A percentile compares a stretch with the other conserved stretches of the same genome.
phyloP scores from a whole-genome alignment of 352 stramenopile species.

The Peronospora destructor region DNA sequence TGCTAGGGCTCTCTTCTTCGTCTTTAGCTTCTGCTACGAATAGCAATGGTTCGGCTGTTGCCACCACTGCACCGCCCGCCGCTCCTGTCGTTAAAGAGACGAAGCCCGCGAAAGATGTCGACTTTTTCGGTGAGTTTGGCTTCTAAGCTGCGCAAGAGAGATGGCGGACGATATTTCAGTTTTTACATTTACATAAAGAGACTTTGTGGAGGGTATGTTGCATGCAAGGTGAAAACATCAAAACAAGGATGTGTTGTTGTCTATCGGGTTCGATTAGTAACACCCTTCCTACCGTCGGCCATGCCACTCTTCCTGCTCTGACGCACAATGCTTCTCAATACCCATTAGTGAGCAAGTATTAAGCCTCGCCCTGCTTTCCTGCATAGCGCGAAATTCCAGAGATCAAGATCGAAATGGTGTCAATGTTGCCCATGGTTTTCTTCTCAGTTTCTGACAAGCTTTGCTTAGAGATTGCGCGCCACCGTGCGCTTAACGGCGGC shows the following conservation, averaged over 20 bases:
- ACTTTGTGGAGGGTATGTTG: constrained; percentile 9
- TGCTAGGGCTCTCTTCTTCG: constrained; percentile 22
- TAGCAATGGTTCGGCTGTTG: constrained; percentile 21
- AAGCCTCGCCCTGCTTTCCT: constrained; percentile 24
- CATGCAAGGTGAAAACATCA: neutral
- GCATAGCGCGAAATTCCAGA: constrained; percentile 26
- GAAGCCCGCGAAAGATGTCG: constrained; percentile 71
- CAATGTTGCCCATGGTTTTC: constrained; percentile 11
- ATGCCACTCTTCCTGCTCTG: constrained; percentile 22
- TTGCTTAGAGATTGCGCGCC: constrained; percentile 59
- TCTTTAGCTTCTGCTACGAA: constrained; percentile 14
- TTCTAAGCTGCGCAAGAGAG: constrained; percentile 28
- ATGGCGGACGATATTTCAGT: constrained; percentile 2
- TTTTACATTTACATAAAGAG: constrained; percentile 21
- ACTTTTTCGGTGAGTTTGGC: constrained; percentile 81
- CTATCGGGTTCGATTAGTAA: constrained; percentile 34
- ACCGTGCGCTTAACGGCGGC: constrained; percentile 87
- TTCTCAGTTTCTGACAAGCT: constrained; percentile 9
- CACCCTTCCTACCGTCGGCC: constrained; percentile 26
- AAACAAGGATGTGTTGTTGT: constrained; percentile 6
- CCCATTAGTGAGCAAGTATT: constrained; percentile 19
- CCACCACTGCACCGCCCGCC: constrained; percentile 17
- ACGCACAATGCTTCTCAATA: constrained; percentile 17
- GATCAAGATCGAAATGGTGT: constrained; percentile 17
- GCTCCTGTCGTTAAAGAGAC: constrained; percentile 27